Evolutionary conservation across 139 green algal species (phyloP), one percentile per base, ranked within the genome.

Genomic region (Yamagishiella unicocca): DNA sequence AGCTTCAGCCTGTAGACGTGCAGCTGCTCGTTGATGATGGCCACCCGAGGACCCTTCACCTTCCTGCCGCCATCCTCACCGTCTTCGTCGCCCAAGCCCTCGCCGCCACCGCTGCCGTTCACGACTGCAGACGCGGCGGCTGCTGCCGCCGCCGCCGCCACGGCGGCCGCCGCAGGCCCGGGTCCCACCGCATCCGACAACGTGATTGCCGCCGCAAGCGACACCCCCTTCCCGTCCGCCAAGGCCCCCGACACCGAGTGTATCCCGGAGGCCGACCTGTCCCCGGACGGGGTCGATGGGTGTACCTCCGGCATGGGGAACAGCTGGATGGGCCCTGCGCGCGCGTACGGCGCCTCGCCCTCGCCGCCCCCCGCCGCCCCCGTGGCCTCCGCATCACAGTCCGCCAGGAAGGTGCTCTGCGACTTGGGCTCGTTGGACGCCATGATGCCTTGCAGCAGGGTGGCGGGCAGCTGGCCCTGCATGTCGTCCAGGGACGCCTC

Each of bases 251-350:
- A 38, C 3, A 42, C 61, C 22, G 38, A 46, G 21, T 64, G 53
- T 9, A 77, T 2, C 80, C 37, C 40, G 17, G 38, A 46, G 2
- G 24, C 8, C 27, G 17, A n/a, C 35, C 12, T 12, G 4, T 61
- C 67, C 5, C 35, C 21, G n/a, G 35, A 42, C 67, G 82, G 67
- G n/a, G n/a, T n/a, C n/a, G n/a, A n/a, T 24, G 67, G 24, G 14
- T 87, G 82, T 25, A 87, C 82, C 17, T 66, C n/a, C 12, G 82
- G 82, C 67, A 87, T 87, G 37, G 82, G 82, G 67, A 87, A 87
- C 24, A 87, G 35, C 3, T 68, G 40, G 21, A 85, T 61, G n/a
- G n/a, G n/a, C n/a, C n/a, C n/a, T n/a, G n/a, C 33, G 46, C 53
- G 14, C 22, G 12, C 22, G 22, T 5, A 4, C 70, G 17, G n/a